These are phyloP conservation scores for Pseudonectria foliicola DNA, from an alignment of 2,329 filamentous ascomycete species.

Conservation along the genomic window DNA sequence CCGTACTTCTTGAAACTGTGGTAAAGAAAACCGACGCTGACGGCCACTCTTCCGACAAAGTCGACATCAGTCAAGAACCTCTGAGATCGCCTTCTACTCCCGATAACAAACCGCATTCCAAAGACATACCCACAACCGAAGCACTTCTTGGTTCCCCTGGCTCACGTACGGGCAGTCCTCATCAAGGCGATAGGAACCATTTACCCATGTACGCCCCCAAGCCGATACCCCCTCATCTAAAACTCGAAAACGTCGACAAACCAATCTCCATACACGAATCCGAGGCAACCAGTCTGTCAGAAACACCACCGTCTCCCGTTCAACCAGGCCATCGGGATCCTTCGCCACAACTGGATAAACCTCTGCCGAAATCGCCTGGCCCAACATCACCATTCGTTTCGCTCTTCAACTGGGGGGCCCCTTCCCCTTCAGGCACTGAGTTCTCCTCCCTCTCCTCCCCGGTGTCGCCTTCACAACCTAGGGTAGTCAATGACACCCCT, in stretches of 20 bases:
- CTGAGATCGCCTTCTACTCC: no score
- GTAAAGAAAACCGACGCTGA: slow-evolving; percentile 17
- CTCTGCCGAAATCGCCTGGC: slow-evolving; percentile 46
- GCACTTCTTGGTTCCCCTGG: no score
- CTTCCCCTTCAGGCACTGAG: slow-evolving; percentile 41
- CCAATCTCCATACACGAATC: slow-evolving; percentile 20
- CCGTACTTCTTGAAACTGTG: slow-evolving; percentile 20
- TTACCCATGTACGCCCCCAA: slow-evolving; percentile 42
- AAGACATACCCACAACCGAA: no score
- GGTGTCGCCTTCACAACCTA: slow-evolving; percentile 35
- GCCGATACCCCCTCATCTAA: slow-evolving; percentile 45
- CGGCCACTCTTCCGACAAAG: slow-evolving; percentile 19
- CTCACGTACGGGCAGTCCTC: no score
- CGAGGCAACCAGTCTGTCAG: slow-evolving; percentile 15
- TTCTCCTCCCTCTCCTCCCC: slow-evolving; percentile 50
- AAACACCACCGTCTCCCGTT: slow-evolving; percentile 20
- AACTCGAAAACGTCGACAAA: slow-evolving; percentile 37
- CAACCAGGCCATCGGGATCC: slow-evolving; percentile 12
- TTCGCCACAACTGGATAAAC: slow-evolving; percentile 43
- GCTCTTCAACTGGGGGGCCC: slow-evolving; percentile 47
- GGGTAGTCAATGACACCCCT: slow-evolving; percentile 25
- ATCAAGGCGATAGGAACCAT: no score
- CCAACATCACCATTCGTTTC: slow-evolving; percentile 41
- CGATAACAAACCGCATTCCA: slow-evolving; percentile 15
- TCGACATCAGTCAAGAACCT: slow-evolving; percentile 17